phyloP scores from a whole-genome alignment of 2,329 filamentous ascomycete genomes.

The Scorias spongiosa region DNA sequence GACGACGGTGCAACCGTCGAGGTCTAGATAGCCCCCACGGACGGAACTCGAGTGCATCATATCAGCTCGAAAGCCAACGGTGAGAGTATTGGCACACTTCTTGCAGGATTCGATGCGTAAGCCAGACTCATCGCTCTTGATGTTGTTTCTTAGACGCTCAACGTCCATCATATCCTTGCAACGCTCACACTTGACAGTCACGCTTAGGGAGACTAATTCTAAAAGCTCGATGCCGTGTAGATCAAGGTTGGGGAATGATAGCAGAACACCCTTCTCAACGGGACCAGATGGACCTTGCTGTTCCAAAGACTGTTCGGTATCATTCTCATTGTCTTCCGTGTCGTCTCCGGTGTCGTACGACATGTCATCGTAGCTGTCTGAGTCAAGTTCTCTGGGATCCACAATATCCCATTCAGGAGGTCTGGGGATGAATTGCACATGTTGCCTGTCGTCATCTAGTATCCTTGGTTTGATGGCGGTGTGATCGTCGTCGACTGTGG shows the following conservation, averaged over 20 bases:
- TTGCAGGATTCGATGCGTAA: conserved; percentile 35
- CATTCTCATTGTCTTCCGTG: conserved; percentile 30
- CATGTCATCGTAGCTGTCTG: conserved; percentile 18
- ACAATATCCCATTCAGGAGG: conserved; percentile 57
- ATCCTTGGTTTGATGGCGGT: neutral
- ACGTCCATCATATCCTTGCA: conserved; percentile 63
- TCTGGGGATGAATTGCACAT: conserved; percentile 56
- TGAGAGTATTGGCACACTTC: conserved; percentile 38
- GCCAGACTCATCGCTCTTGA: conserved; percentile 23
- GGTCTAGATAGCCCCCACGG: conserved; percentile 65
- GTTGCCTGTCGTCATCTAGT: conserved; percentile 37
- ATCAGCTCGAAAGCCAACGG: conserved; percentile 41
- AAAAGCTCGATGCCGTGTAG: conserved; percentile 64
- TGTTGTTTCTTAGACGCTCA: conserved; percentile 45
- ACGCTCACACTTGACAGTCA: conserved; percentile 63
- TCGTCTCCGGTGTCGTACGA: conserved; percentile 36
- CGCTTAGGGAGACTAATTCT: conserved; percentile 48
- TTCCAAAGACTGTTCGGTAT: conserved; percentile 18
- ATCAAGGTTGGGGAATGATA: conserved; percentile 65
- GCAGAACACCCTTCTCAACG: conserved; percentile 53
- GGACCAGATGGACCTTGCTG: conserved; percentile 26
- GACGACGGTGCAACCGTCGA: conserved; percentile 56
- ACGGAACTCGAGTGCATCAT: conserved; percentile 58
- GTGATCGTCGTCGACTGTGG: neutral
- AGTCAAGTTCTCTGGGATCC: conserved; percentile 12